Conservation (phyloP, 805 yeast species). For the Lipomyces spencermartinsiae region DNA sequence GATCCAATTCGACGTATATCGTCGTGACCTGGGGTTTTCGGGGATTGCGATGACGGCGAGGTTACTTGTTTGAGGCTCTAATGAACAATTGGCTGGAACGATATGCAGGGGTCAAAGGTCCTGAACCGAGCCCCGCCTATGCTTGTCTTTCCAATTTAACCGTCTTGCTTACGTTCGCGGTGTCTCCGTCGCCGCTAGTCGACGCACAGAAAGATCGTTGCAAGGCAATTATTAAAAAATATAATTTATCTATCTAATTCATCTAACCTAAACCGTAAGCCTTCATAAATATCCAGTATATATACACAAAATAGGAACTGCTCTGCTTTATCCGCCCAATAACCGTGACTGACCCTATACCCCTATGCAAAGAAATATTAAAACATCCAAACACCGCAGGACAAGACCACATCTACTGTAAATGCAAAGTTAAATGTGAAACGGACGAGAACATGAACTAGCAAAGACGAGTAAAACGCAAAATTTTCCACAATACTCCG, state of each 20-base stretch:
- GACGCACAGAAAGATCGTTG: no score
- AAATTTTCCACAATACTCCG: background rate
- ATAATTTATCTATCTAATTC: no score
- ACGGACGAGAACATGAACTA: background rate
- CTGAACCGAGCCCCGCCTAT: no score
- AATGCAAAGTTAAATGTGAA: background rate
- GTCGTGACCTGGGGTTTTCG: background rate
- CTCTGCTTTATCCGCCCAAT: no score
- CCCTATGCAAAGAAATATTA: background rate
- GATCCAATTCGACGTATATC: background rate
- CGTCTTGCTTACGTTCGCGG: no score
- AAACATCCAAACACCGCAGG: background rate
- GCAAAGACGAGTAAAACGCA: background rate
- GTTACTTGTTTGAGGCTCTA: background rate
- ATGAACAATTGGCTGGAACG: background rate
- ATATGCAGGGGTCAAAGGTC: background rate
- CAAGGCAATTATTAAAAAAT: no score
- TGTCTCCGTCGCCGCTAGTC: no score
- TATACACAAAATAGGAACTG: no score
- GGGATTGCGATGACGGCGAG: background rate
- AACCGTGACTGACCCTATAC: background rate
- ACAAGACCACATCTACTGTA: slow-evolving; percentile 8
- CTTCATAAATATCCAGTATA: no score
- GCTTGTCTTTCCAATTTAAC: no score
- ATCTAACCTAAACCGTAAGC: no score